phyloP scores from a whole-genome alignment of 345 rosid genomes.

The Eucalyptus fibrosa region DNA sequence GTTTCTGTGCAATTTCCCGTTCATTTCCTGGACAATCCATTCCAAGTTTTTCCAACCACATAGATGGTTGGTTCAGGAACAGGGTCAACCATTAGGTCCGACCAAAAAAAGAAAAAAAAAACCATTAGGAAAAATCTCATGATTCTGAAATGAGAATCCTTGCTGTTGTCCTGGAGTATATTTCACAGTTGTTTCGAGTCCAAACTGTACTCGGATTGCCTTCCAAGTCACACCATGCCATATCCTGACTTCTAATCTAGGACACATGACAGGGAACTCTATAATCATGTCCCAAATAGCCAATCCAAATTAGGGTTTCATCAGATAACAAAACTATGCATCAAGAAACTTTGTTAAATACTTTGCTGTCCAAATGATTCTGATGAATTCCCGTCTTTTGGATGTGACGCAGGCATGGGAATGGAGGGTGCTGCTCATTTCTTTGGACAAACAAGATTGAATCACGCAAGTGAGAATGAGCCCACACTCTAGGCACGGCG shows the following conservation, averaged over 20 bases:
- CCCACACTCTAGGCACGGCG: not conserved
- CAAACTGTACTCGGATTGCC: not conserved
- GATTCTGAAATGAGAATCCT: not conserved
- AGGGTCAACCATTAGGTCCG: not conserved
- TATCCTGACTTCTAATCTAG: not conserved
- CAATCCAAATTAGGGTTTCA: not conserved
- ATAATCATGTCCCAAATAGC: not conserved
- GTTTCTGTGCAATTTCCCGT: not conserved
- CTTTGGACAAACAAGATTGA: conserved; percentile 8
- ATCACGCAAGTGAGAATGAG: not conserved
- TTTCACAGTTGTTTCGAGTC: not conserved
- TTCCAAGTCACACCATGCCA: not conserved
- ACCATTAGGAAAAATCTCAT: not conserved
- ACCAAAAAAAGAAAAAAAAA: not conserved
- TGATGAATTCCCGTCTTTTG: not conserved
- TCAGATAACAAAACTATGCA: not conserved
- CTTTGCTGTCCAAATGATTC: not conserved
- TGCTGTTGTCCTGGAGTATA: not conserved
- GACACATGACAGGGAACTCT: not conserved
- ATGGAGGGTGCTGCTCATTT: conserved; percentile 38
- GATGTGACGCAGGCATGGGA: conserved; percentile 22
- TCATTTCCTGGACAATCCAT: not conserved
- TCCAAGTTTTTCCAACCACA: not conserved
- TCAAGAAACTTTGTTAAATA: not conserved
- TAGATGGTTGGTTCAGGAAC: not conserved